Evolutionary conservation across 345 rosid species (phyloP).

Genomic region (Moringa oleifera): DNA sequence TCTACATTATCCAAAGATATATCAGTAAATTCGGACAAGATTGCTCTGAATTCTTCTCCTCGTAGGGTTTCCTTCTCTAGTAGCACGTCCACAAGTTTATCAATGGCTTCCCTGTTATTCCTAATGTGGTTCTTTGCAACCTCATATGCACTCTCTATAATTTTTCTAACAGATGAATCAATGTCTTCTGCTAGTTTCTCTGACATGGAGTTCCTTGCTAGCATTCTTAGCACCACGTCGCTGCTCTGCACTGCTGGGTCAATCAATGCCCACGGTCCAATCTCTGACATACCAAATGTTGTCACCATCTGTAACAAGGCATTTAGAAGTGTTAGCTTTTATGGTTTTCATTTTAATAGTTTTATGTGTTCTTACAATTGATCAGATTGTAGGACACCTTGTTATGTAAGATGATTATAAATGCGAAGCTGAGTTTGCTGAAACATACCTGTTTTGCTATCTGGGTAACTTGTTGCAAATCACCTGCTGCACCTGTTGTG

Average conservation of each 20-base stretch:
- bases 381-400: no score
- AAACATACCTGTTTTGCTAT: conserved; percentile 56
- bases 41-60: conserved; percentile 62
- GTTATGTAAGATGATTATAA: background rate
- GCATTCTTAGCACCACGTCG: conserved; percentile 59
- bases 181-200: conserved; percentile 66
- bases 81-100: conserved; percentile 66
- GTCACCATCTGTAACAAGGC: conserved; percentile 56
- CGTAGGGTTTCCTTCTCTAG: conserved; percentile 62
- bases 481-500: conserved; percentile 69
- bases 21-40: conserved; percentile 49
- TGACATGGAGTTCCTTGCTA: conserved; percentile 59
- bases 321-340: background rate
- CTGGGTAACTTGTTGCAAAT: conserved; percentile 58
- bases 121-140: conserved; percentile 46
- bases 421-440: background rate
- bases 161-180: conserved; percentile 40
- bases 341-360: no score
- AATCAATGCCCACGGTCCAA: conserved; percentile 62
- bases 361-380: no score
- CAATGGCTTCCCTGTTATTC: conserved; percentile 61
- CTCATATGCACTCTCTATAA: conserved; percentile 48
- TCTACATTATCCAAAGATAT: conserved; percentile 15
- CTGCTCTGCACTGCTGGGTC: conserved; percentile 49
- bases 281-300: conserved; percentile 69